Conservation (phyloP, 164 flowering plant species). For the Aristolochia fimbriata region DNA sequence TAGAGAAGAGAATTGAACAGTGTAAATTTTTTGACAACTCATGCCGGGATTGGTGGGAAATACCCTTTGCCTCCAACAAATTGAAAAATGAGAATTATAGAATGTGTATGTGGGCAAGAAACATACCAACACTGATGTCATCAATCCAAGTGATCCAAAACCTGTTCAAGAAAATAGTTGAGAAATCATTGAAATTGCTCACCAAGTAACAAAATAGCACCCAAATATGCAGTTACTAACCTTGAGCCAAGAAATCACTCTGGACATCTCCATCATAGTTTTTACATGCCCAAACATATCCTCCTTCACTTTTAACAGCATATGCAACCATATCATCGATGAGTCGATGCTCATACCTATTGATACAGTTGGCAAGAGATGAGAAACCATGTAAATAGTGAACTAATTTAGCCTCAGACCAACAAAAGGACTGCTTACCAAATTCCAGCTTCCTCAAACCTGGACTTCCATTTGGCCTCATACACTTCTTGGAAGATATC, state of each 20-base stretch:
- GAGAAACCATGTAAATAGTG: neutral
- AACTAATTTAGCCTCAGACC: neutral
- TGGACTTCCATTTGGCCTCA: conserved; percentile 66
- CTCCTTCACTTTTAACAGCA: conserved; percentile 94
- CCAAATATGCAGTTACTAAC: conserved; percentile 21
- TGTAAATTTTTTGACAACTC: too few relatives aligned
- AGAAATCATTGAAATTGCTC: neutral
- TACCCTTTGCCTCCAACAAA: neutral
- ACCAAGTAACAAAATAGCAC: neutral
- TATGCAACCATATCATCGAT: conserved; percentile 99
- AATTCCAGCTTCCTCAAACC: conserved; percentile 74
- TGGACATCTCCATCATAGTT: conserved; percentile 98
- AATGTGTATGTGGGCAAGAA: neutral
- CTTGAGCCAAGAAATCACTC: conserved; percentile 98
- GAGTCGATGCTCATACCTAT: conserved; percentile 93
- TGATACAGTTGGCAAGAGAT: conserved; percentile 5
- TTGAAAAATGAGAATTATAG: neutral
- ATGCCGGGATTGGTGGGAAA: too few relatives aligned
- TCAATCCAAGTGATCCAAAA: conserved; percentile 94
- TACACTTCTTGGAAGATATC: conserved; percentile 83
- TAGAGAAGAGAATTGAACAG: conserved; percentile 13
- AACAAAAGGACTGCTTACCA: conserved; percentile 35
- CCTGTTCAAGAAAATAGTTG: conserved; percentile 27
- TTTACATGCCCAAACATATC: conserved; percentile 98
- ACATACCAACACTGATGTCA: conserved; percentile 92